phyloP scores from a whole-genome alignment of 192 early-diverging fungal genomes.

The Coemansia sp. region DNA sequence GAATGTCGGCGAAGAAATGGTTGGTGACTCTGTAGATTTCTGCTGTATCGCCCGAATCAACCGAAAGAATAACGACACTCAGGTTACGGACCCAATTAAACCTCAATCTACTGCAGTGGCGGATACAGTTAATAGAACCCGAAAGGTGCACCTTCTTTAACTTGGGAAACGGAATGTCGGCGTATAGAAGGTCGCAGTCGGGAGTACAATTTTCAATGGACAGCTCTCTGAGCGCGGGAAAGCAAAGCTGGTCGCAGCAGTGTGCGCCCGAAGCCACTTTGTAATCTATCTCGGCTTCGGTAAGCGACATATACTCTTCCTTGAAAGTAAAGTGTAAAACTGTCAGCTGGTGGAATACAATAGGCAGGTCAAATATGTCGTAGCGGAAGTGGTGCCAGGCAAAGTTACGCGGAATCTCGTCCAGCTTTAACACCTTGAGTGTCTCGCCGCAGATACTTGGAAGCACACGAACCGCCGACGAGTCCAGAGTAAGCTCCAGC shows the following conservation, averaged over 20 bases:
- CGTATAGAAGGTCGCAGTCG: not conserved
- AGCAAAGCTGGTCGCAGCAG: not conserved
- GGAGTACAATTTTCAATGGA: not conserved
- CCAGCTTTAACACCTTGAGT: no score
- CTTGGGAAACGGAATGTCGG: not conserved
- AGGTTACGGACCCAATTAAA: not conserved
- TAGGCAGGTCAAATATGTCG: not conserved
- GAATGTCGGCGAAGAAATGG: no score
- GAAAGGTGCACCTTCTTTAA: no score
- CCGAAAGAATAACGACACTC: not conserved
- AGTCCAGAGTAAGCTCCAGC: no score
- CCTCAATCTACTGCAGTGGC: not conserved
- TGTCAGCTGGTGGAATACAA: not conserved
- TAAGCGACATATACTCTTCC: not conserved
- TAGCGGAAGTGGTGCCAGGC: slow-evolving; percentile 4
- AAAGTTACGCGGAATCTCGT: not conserved
- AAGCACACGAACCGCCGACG: no score
- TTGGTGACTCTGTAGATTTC: no score
- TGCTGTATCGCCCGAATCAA: no score
- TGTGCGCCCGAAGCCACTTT: not conserved
- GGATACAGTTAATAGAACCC: not conserved
- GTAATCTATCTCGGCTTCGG: not conserved
- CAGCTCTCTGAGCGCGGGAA: not conserved
- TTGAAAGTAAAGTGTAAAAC: not conserved
- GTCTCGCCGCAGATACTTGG: no score